Conservation (phyloP, 805 yeast species). For the Clavispora fructus region DNA sequence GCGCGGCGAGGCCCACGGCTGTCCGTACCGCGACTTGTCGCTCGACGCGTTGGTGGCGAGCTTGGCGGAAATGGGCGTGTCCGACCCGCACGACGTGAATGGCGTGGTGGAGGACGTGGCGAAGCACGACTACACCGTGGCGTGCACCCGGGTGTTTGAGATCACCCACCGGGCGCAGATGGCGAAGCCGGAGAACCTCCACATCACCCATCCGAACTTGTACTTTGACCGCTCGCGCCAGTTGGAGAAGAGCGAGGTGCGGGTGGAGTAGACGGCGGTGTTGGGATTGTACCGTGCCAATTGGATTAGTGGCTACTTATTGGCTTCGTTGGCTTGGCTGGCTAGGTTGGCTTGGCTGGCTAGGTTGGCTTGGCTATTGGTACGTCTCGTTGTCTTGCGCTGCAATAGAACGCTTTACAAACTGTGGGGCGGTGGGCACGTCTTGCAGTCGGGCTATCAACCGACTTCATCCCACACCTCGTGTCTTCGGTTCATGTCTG, state of each 20-base stretch:
- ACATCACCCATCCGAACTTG: constrained; percentile 80
- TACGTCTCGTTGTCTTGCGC: too few species aligned
- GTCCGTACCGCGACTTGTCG: constrained; percentile 80
- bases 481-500: too few species aligned
- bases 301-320: too few species aligned
- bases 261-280: not conserved
- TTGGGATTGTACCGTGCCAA: too few species aligned
- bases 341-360: too few species aligned
- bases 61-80: constrained; percentile 60
- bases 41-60: constrained; percentile 56
- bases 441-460: too few species aligned
- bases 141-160: constrained; percentile 88
- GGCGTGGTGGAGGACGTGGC: constrained; percentile 64
- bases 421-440: too few species aligned
- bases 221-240: constrained; percentile 76
- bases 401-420: too few species aligned
- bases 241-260: constrained; percentile 32
- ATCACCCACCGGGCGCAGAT: constrained; percentile 49
- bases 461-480: too few species aligned
- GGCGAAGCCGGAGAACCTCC: constrained; percentile 44
- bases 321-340: too few species aligned
- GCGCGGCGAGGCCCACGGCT: constrained; percentile 76
- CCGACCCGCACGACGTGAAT: constrained; percentile 50
- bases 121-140: constrained; percentile 70
- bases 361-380: too few species aligned